Conservation (phyloP, 768 basidiomycete genomes). For the Lentinula aciculospora region DNA sequence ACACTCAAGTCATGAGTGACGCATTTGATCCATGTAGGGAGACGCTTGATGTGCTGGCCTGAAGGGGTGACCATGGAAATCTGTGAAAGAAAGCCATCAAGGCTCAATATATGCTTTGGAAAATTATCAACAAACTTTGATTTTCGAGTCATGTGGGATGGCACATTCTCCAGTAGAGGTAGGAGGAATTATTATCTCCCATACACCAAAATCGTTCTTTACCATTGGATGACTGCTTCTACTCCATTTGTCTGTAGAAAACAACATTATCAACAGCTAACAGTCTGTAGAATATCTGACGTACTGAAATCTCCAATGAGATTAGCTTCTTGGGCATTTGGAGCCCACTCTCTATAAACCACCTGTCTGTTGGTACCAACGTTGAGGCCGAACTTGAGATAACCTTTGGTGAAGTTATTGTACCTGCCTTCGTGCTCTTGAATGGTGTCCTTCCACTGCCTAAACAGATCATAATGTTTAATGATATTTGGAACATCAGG, state of each 20-base stretch:
- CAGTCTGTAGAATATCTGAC: constrained; percentile 26
- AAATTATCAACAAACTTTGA: constrained; percentile 61
- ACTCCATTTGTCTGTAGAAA: constrained; percentile 74
- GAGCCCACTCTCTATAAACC: constrained; percentile 94
- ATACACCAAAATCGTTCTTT: constrained; percentile 81
- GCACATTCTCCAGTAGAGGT: constrained; percentile 62
- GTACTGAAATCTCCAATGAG: constrained; percentile 96
- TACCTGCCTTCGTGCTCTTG: constrained; percentile 79
- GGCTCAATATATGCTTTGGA: not conserved
- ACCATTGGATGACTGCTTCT: constrained; percentile 82
- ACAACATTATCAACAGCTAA: constrained; percentile 1
- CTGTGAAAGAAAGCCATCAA: constrained; percentile 30
- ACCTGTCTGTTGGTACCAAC: no score
- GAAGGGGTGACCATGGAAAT: constrained; percentile 83
- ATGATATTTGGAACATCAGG: constrained; percentile 67
- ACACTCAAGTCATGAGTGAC: constrained; percentile 90
- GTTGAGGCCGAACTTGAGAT: constrained; percentile 75
- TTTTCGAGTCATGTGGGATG: constrained; percentile 91
- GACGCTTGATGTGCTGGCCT: constrained; percentile 80
- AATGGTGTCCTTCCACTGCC: constrained; percentile 73
- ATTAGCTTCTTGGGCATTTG: constrained; percentile 75
- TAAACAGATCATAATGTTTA: constrained; percentile 61
- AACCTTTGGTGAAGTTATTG: constrained; percentile 72
- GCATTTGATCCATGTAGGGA: constrained; percentile 92
- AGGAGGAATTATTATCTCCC: constrained; percentile 78